Evolutionary conservation across 257 asterid genomes (phyloP).

Genomic region (Ilex aquifolium): DNA sequence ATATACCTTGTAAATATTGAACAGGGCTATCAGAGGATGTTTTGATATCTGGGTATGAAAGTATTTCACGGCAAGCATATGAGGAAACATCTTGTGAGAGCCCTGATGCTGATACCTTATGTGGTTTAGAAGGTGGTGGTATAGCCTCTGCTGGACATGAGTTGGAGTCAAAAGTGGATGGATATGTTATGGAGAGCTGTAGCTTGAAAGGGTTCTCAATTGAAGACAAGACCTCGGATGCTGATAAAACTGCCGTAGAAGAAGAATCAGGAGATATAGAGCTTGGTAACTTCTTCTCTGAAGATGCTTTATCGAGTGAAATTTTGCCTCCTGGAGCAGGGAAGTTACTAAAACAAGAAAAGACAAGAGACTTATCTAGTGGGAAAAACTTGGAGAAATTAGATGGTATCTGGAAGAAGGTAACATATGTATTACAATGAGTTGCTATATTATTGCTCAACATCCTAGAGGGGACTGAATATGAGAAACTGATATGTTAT

Average conservation of each 20-base stretch:
- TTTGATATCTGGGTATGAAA: slow-evolving; percentile 61
- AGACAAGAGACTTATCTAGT: slow-evolving; percentile 58
- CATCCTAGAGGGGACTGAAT: slow-evolving; percentile 10
- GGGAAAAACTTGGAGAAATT: slow-evolving; percentile 66
- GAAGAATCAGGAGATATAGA: slow-evolving; percentile 65
- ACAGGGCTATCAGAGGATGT: slow-evolving; percentile 73
- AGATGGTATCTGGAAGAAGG: slow-evolving; percentile 98
- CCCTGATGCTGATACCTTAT: slow-evolving; percentile 24
- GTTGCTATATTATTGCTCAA: slow-evolving; percentile 10
- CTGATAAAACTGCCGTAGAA: slow-evolving; percentile 33
- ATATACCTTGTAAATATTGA: slow-evolving; percentile 20
- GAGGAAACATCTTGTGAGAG: slow-evolving; percentile 35
- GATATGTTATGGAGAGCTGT: slow-evolving; percentile 24
- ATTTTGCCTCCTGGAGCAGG: slow-evolving; percentile 39
- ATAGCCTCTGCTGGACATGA: slow-evolving; percentile 18
- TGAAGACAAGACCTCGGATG: slow-evolving; percentile 27
- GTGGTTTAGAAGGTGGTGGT: slow-evolving; percentile 27
- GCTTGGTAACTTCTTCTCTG: slow-evolving; percentile 71
- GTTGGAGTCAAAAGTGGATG: slow-evolving; percentile 33
- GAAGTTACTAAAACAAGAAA: slow-evolving; percentile 70
- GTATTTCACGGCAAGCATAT: slow-evolving; percentile 35
- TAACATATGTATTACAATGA: slow-evolving; percentile 19
- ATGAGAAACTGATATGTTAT: slow-evolving; percentile 11
- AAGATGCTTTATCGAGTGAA: slow-evolving; percentile 44
- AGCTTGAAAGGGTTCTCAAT: slow-evolving; percentile 18